A percentile compares a stretch with the other conserved stretches of the same genome.
Conservation (phyloP, 2,329 filamentous ascomycete genomes). For the Trichoderma sp. region DNA sequence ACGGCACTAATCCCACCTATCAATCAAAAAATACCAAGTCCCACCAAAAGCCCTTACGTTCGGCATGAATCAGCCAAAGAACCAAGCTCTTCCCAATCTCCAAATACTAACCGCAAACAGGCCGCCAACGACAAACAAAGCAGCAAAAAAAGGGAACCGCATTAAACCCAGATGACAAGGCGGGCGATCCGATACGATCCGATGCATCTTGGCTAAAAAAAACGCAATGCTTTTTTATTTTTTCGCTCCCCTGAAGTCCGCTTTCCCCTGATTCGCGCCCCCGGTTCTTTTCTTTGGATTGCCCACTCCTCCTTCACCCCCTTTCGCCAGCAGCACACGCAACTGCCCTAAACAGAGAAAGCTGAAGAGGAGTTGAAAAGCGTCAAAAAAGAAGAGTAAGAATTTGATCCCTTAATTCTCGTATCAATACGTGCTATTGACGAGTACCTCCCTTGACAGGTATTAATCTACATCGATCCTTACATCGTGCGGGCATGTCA, state of each 20-base stretch:
- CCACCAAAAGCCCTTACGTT: neutral
- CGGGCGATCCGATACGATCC: conserved; percentile 22
- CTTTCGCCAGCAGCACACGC: neutral
- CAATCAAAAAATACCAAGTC: neutral
- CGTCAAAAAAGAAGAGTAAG: neutral
- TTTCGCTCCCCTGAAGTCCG: neutral
- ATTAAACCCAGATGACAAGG: conserved; percentile 15
- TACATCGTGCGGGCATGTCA: neutral
- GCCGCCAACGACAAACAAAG: conserved; percentile 1
- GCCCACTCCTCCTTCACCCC: neutral
- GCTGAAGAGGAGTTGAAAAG: neutral
- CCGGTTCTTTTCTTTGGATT: neutral
- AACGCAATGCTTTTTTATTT: neutral
- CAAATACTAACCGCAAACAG: neutral
- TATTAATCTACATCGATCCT: conserved; percentile 4
- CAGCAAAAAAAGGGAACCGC: neutral
- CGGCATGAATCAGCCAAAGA: neutral
- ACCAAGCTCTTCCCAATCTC: neutral
- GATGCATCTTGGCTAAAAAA: conserved; percentile 12
- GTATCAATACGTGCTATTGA: neutral
- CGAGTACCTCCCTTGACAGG: neutral
- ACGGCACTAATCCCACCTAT: neutral
- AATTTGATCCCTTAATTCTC: neutral
- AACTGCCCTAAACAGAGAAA: neutral
- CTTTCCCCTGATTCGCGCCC: neutral